Evolutionary conservation across 176 grass and related monocot genomes (phyloP).

Genomic region (Triticum urartu): DNA sequence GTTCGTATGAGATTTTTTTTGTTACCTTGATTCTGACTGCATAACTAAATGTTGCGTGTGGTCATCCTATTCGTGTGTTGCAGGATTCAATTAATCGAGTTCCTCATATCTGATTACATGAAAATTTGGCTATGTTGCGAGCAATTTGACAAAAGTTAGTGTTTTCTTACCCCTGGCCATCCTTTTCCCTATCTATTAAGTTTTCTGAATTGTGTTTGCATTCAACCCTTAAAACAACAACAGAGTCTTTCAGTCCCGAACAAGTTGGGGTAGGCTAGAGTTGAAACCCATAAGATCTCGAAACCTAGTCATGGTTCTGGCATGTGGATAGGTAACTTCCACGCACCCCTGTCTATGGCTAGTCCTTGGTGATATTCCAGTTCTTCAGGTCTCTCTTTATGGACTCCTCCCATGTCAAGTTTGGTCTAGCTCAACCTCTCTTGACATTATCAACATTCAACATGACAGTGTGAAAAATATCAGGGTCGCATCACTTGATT

Average conservation of each 20-base stretch:
- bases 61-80: conserved; percentile 22
- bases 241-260: no score
- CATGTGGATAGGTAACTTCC: no score
- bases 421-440: no score
- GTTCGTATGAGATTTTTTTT: not conserved
- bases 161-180: conserved; percentile 2
- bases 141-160: conserved; percentile 74
- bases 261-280: no score
- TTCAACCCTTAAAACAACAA: no score
- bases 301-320: no score
- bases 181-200: not conserved
- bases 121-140: conserved; percentile 60
- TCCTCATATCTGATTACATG: conserved; percentile 71
- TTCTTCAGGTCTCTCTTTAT: no score
- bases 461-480: not conserved
- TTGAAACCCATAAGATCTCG: no score
- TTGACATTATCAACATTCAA: not conserved
- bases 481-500: not conserved
- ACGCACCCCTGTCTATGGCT: no score
- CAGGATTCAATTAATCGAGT: conserved; percentile 91
- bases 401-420: no score
- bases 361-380: no score
- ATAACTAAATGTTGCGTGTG: not conserved
- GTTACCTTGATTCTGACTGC: conserved; percentile 4
- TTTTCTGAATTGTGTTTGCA: not conserved